Evolutionary conservation across 176 grass and related monocot genomes (phyloP).

Genomic region (Elaeis guineensis): DNA sequence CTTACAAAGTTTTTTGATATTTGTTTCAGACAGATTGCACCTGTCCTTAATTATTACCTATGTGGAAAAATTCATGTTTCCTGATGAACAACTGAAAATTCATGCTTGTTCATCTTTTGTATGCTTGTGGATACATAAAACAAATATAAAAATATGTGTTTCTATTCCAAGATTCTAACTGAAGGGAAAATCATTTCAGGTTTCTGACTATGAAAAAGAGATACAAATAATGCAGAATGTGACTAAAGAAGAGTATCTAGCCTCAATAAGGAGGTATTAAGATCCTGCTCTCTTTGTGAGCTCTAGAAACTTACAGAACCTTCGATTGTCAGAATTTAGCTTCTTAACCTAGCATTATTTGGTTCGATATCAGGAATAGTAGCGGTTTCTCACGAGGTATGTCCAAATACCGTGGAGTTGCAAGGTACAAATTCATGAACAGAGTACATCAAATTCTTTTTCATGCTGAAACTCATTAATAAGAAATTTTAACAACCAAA

Average conservation of each 20-base stretch:
- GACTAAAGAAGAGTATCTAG: conserved; percentile 69
- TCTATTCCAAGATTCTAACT: no score
- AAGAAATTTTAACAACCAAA: no score
- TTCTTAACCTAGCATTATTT: no score
- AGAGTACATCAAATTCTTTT: not conserved
- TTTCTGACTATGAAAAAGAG: conserved; percentile 50
- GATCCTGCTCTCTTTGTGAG: not conserved
- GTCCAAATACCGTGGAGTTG: conserved; percentile 70
- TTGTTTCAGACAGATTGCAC: no score
- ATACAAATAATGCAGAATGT: conserved; percentile 50
- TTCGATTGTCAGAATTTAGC: not conserved
- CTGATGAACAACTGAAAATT: no score
- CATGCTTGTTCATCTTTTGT: no score
- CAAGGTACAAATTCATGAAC: conserved; percentile 28
- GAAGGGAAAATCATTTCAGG: conserved; percentile 16
- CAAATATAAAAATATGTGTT: no score
- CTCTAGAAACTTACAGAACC: not conserved
- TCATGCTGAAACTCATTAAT: no score
- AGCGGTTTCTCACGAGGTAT: conserved; percentile 65
- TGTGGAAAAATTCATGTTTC: no score
- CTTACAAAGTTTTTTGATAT: no score
- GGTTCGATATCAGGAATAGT: conserved; percentile 41
- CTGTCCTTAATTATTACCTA: no score
- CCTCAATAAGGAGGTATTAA: conserved; percentile 53
- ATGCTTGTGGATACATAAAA: no score